Evolutionary conservation across 192 early-diverging fungal genomes (phyloP), one percentile per base, ranked within the genome.

Genomic region (Allomyces javanicus): DNA sequence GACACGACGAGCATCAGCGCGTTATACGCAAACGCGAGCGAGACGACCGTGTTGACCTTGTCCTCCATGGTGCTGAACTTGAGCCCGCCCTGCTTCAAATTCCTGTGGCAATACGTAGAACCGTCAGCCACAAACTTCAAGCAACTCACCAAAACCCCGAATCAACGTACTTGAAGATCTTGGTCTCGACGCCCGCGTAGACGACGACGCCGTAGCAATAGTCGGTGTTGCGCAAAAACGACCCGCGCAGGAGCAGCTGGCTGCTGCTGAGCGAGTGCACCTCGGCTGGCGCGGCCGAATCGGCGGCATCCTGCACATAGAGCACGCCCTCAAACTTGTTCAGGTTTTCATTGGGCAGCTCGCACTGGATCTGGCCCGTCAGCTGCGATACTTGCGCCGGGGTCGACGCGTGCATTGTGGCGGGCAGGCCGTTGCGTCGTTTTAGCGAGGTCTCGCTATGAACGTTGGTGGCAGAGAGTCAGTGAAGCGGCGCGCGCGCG

Each of bases 221-320:
- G 1, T 85, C 81, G 0, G 91, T 92, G 70, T 94, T 94, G 65
- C 88, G 75, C 26, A 94, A 77, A 14, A 86, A 82, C 3, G 92
- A 85, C 27, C 92, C 94, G 55, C 94, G 85, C 66, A 91, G 81
- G 21, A 94, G 74, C 50, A 95, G 71, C 73, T 97, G 87, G 44
- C 80, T 79, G 67, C 88, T 81, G 24, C 87, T 87, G 25, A 93
- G 77, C 4, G 90, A 80, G 33, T 40, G 33, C 33, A 7, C 33
- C 7, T 9, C 33, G 33, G 2, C 33, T 0, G 33, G 33, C 4
- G 7, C 33, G 4, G 33, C 33, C 33, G 33, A 0, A 7, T 40
- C 33, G 33, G 33, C 7, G 26, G 26, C 2, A 9, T 9, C 33
- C 7, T 40, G 33, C 33, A 40, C 33, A 7, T 40, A 40, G 43